Conservation (phyloP, 2,329 filamentous ascomycete genomes). For the Colletotrichum sp. region DNA sequence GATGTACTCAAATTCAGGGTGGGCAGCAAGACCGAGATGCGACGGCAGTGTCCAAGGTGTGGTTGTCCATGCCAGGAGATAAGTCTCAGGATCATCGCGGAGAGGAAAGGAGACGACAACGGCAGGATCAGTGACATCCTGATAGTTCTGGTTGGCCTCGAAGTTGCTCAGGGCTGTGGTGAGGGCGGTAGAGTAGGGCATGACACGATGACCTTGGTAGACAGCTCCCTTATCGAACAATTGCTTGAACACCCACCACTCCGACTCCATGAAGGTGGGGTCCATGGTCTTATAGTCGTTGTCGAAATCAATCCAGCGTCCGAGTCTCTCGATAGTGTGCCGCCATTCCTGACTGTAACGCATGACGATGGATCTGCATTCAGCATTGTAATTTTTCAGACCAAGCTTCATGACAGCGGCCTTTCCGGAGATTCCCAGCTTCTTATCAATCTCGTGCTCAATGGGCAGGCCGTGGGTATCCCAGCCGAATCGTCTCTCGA, state of each 20-base stretch:
- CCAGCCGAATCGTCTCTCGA: constrained; percentile 93
- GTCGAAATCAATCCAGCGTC: constrained; percentile 97
- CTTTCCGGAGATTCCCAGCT: constrained; percentile 85
- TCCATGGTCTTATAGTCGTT: constrained; percentile 99
- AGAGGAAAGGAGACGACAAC: constrained; percentile 89
- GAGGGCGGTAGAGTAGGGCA: constrained; percentile 86
- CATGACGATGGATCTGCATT: constrained; percentile 94
- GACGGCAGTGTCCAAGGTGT: constrained; percentile 87
- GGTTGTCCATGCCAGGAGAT: constrained; percentile 86
- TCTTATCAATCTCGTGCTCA: constrained; percentile 98
- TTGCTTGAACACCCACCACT: constrained; percentile 97
- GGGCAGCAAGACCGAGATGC: constrained; percentile 76
- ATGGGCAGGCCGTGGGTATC: constrained; percentile 93
- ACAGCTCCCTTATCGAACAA: constrained; percentile 89
- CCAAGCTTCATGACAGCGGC: constrained; percentile 88
- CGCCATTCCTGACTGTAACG: constrained; percentile 88
- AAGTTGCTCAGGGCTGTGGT: constrained; percentile 71
- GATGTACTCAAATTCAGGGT: constrained; percentile 85
- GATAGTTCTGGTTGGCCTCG: constrained; percentile 92
- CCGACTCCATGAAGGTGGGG: constrained; percentile 91
- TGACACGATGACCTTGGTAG: constrained; percentile 89
- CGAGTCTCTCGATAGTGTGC: constrained; percentile 83
- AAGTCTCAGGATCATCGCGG: constrained; percentile 75
- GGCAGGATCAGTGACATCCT: constrained; percentile 89
- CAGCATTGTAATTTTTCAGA: constrained; percentile 86